Percentiles rank a stretch among this genome's conserved stretches.
Evolutionary conservation across 78 protist genomes (phyloP).

Genomic region (Speleostelium caveatum): DNA sequence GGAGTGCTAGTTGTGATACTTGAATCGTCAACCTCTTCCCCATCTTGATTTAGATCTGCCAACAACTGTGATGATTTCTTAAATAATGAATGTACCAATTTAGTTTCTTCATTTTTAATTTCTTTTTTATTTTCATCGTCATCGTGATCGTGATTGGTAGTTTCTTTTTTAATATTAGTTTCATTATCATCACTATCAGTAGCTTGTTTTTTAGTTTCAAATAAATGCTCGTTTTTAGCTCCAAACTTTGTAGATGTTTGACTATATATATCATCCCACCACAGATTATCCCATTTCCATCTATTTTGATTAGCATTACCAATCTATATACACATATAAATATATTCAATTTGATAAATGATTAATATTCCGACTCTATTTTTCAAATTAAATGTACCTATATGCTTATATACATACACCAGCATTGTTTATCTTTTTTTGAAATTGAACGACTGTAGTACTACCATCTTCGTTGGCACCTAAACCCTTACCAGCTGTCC

Average conservation of each 20-base stretch:
- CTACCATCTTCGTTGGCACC: constrained; percentile 85
- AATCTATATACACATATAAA: neutral
- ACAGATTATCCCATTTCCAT: constrained; percentile 41
- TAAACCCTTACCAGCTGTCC: constrained; percentile 82
- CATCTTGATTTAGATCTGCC: neutral
- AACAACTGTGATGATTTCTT: neutral
- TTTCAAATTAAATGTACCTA: neutral
- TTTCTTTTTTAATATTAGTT: constrained; percentile 6
- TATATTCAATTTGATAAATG: no score
- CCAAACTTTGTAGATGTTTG: constrained; percentile 31
- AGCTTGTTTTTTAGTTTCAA: constrained; percentile 24
- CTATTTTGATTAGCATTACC: constrained; percentile 33
- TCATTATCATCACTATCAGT: neutral
- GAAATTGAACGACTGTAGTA: constrained; percentile 55
- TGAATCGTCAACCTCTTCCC: neutral
- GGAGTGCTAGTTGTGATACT: neutral
- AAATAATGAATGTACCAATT: neutral
- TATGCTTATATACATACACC: constrained; percentile 65
- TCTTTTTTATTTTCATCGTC: neutral
- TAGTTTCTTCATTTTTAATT: neutral
- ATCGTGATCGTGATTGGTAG: neutral
- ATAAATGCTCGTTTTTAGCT: constrained; percentile 1
- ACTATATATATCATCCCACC: constrained; percentile 70
- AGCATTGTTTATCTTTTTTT: constrained; percentile 45
- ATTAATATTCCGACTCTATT: no score